phyloP scores from a whole-genome alignment of 495 filamentous ascomycete species.

The Cercophora samala region DNA sequence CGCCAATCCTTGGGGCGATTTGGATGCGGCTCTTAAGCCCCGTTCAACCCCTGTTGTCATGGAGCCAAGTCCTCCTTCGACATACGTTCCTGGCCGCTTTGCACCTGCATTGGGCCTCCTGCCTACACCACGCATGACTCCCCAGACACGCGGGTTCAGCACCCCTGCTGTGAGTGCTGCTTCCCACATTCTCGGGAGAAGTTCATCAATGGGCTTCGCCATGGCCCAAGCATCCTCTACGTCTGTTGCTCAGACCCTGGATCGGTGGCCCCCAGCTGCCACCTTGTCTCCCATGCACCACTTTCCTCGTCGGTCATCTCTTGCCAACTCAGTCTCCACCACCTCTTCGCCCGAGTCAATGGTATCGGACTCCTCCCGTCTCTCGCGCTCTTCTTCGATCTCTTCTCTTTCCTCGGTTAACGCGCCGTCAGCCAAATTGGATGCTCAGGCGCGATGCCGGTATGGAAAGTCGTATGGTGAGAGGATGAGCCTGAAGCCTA shows the following conservation, averaged over 20 bases:
- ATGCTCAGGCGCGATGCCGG: conserved; percentile 79
- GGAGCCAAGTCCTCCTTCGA: conserved; percentile 57
- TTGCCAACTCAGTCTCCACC: conserved; percentile 72
- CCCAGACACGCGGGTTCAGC: conserved; percentile 65
- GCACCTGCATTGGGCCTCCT: conserved; percentile 60
- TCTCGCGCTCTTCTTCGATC: conserved; percentile 71
- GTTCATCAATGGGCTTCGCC: conserved; percentile 70
- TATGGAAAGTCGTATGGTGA: conserved; percentile 63
- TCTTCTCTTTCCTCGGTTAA: conserved; percentile 65
- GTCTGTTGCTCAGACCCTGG: conserved; percentile 53
- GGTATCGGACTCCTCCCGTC: conserved; percentile 76
- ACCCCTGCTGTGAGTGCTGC: conserved; percentile 90
- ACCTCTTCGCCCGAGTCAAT: conserved; percentile 87
- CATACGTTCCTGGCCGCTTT: conserved; percentile 48
- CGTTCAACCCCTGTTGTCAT: conserved; percentile 49
- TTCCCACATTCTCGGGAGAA: conserved; percentile 49
- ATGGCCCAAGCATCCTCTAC: conserved; percentile 72
- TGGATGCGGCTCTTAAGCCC: not conserved
- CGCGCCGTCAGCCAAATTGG: conserved; percentile 67
- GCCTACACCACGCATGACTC: conserved; percentile 77
- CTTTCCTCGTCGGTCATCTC: conserved; percentile 66
- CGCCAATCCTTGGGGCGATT: conserved; percentile 1
- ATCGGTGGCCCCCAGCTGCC: conserved; percentile 58
- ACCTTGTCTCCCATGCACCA: conserved; percentile 54
- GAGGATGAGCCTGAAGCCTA: conserved; percentile 45